Evolutionary conservation across 768 basidiomycete genomes (phyloP).

Genomic region (Cyclocybe aegerita): DNA sequence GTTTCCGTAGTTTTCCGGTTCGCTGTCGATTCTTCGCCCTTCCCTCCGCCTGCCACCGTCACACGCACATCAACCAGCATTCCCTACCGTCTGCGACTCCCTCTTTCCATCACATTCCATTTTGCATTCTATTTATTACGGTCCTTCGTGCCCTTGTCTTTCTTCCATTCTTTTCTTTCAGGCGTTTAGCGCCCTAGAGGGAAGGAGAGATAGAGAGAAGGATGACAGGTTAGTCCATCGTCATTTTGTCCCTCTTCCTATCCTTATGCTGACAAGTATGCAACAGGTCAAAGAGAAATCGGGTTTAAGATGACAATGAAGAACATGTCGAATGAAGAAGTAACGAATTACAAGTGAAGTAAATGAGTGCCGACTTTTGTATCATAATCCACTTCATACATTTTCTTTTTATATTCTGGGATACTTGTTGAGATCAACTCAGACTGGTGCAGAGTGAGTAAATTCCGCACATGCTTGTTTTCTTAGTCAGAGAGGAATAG

Average conservation of each 20-base stretch:
- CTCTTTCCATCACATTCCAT: not conserved
- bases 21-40: too few relatives aligned
- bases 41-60: too few relatives aligned
- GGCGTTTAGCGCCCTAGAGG: conserved; percentile 7
- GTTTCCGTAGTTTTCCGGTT: not conserved
- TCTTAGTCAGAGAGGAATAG: too few relatives aligned
- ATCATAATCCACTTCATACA: conserved; percentile 21
- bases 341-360: conserved; percentile 21
- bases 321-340: conserved; percentile 13
- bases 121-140: conserved; percentile 10
- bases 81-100: too few relatives aligned
- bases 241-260: not conserved
- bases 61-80: too few relatives aligned
- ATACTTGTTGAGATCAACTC: not conserved
- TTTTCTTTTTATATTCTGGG: conserved; percentile 3
- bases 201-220: conserved; percentile 5
- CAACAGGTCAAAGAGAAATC: conserved; percentile 7
- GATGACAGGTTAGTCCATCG: conserved; percentile 7
- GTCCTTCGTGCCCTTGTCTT: not conserved
- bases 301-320: conserved; percentile 2
- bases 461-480: too few relatives aligned
- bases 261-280: not conserved
- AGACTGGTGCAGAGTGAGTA: too few relatives aligned
- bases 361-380: conserved; percentile 20
- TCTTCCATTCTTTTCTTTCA: conserved; percentile 6